Evolutionary conservation across 345 rosid species (phyloP).

Genomic region (Eucalyptus polyanthemos): DNA sequence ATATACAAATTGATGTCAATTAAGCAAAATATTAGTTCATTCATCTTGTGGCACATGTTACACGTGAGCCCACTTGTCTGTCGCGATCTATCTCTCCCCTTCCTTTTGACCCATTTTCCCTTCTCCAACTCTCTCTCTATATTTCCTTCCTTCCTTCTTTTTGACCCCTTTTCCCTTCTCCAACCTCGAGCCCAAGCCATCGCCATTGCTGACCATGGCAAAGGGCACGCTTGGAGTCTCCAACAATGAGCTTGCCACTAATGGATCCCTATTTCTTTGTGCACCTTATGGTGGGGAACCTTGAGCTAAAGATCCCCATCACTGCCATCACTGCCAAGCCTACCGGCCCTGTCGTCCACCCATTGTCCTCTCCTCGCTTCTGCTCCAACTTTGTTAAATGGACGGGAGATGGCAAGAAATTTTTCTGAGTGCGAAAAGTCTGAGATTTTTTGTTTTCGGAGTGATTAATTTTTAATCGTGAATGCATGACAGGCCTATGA

Average conservation of each 20-base stretch:
- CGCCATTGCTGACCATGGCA: accelerated
- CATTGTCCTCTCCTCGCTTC: too few species aligned
- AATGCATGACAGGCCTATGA: too few species aligned
- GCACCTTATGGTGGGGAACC: neutral
- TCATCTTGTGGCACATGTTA: too few species aligned
- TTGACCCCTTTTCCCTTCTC: too few species aligned
- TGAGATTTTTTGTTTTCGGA: too few species aligned
- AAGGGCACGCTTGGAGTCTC: neutral
- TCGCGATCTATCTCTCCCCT: accelerated
- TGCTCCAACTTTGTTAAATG: accelerated
- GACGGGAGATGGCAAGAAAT: too few species aligned
- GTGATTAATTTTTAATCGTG: too few species aligned
- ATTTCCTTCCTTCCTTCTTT: too few species aligned
- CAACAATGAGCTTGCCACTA: neutral
- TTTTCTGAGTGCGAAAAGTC: accelerated
- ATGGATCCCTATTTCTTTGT: neutral
- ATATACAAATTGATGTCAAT: too few species aligned
- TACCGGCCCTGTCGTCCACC: accelerated
- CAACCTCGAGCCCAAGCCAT: neutral
- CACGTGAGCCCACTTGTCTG: accelerated
- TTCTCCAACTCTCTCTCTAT: too few species aligned
- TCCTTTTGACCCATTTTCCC: too few species aligned
- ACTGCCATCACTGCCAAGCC: neutral
- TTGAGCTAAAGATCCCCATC: neutral
- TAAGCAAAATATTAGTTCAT: too few species aligned